Evolutionary conservation across 2,329 filamentous ascomycete species (phyloP).

Genomic region (Fusarium acutatum): DNA sequence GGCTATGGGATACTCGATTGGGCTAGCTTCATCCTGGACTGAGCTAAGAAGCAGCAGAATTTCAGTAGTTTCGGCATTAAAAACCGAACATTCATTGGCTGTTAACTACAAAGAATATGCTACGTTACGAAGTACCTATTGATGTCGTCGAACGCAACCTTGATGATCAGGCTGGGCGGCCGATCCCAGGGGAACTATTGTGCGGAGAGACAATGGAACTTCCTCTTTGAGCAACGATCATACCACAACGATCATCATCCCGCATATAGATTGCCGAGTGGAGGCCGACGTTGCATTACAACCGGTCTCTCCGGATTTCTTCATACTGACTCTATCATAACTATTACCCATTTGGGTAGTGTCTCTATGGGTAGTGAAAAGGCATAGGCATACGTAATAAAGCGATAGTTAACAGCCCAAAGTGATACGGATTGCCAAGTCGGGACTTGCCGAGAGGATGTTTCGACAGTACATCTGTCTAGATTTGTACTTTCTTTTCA

Average conservation of each 20-base stretch:
- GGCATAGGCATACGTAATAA: neutral
- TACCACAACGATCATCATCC: neutral
- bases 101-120: neutral
- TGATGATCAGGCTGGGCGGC: neutral
- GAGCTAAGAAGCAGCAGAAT: neutral
- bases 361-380: neutral
- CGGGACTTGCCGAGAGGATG: neutral
- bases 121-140: neutral
- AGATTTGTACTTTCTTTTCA: too few relatives aligned
- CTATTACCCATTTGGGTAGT: too few relatives aligned
- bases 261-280: neutral
- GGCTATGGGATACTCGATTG: neutral
- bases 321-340: too few relatives aligned
- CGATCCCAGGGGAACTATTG: neutral
- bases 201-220: neutral
- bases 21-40: neutral
- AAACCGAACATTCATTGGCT: neutral
- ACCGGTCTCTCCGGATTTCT: neutral
- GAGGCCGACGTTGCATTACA: neutral
- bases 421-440: neutral
- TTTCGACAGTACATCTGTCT: accelerated
- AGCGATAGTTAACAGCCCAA: neutral
- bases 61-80: neutral
- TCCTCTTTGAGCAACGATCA: neutral
- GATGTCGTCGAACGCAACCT: neutral